These are phyloP conservation scores for Geotrichum bryndzae DNA, from an alignment of 1,139 yeast genomes.

Conservation along the genomic window DNA sequence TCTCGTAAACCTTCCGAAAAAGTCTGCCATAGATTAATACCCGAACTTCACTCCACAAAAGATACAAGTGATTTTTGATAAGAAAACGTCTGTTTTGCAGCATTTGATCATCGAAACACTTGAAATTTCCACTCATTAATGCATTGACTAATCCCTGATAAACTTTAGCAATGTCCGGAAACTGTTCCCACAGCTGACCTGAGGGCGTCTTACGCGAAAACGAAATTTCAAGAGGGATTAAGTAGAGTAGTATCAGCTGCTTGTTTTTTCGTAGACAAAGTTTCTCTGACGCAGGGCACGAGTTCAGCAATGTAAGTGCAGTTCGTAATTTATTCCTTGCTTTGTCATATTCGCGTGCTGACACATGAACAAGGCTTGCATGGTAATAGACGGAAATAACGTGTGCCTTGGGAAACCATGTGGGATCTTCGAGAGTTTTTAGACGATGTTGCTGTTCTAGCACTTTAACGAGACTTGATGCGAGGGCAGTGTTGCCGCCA, in stretches of 20 bases:
- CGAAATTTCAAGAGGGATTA: slow-evolving; percentile 37
- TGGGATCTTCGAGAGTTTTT: not conserved
- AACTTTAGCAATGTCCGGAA: slow-evolving; percentile 41
- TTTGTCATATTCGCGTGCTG: not conserved
- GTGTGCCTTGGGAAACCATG: slow-evolving; percentile 42
- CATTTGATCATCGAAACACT: slow-evolving; percentile 44
- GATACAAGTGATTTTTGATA: slow-evolving; percentile 55
- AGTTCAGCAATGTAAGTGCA: slow-evolving; percentile 41
- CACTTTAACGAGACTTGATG: slow-evolving; percentile 69
- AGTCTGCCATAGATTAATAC: slow-evolving; percentile 49
- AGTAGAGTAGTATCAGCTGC: slow-evolving; percentile 36
- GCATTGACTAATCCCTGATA: slow-evolving; percentile 50
- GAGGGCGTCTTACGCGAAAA: slow-evolving; percentile 27
- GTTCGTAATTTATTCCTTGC: not conserved
- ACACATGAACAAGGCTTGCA: slow-evolving; percentile 11
- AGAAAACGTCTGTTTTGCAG: slow-evolving; percentile 45
- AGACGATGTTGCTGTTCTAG: slow-evolving; percentile 45
- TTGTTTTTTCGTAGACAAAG: slow-evolving; percentile 29
- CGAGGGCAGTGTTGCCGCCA: slow-evolving; percentile 53
- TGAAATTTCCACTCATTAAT: slow-evolving; percentile 51
- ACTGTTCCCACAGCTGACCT: slow-evolving; percentile 41
- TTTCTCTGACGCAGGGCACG: slow-evolving; percentile 28
- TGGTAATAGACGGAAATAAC: slow-evolving; percentile 60
- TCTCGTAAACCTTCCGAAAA: slow-evolving; percentile 43
- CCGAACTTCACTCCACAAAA: slow-evolving; percentile 53